These are phyloP conservation scores for Ceratocystis albifundus DNA, from an alignment of 2,329 filamentous ascomycete species.

Conservation along the genomic window DNA sequence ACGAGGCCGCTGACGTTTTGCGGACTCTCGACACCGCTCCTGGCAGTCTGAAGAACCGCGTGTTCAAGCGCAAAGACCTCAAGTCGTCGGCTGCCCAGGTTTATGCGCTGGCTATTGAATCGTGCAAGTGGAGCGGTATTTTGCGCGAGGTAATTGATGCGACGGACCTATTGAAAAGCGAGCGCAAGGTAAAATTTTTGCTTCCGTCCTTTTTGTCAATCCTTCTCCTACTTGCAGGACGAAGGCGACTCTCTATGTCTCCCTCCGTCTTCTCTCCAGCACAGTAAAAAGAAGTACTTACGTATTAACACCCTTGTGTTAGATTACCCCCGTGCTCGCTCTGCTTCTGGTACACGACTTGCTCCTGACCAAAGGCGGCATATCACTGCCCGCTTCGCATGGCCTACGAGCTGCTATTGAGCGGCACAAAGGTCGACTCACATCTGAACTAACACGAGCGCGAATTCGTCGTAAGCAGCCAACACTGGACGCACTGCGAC, in stretches of 20 bases:
- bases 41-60: slow-evolving; percentile 77
- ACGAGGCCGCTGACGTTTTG: slow-evolving; percentile 73
- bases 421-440: slow-evolving; percentile 68
- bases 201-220: background rate
- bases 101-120: slow-evolving; percentile 76
- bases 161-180: slow-evolving; percentile 60
- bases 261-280: no score
- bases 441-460: slow-evolving; percentile 70
- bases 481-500: slow-evolving; percentile 54
- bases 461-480: slow-evolving; percentile 60
- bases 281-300: background rate
- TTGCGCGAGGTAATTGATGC: slow-evolving; percentile 83
- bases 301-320: background rate
- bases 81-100: slow-evolving; percentile 72
- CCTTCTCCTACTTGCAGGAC: background rate
- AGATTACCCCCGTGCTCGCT: slow-evolving; percentile 72
- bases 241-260: no score
- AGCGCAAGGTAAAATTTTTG: slow-evolving; percentile 60
- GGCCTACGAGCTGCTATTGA: slow-evolving; percentile 64
- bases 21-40: slow-evolving; percentile 45
- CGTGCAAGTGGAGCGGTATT: slow-evolving; percentile 79
- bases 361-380: slow-evolving; percentile 66
- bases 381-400: slow-evolving; percentile 69
- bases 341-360: slow-evolving; percentile 79
- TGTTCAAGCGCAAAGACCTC: slow-evolving; percentile 62